Conservation (phyloP, 73 alveolate species). For the Paramecium primaurelia region DNA sequence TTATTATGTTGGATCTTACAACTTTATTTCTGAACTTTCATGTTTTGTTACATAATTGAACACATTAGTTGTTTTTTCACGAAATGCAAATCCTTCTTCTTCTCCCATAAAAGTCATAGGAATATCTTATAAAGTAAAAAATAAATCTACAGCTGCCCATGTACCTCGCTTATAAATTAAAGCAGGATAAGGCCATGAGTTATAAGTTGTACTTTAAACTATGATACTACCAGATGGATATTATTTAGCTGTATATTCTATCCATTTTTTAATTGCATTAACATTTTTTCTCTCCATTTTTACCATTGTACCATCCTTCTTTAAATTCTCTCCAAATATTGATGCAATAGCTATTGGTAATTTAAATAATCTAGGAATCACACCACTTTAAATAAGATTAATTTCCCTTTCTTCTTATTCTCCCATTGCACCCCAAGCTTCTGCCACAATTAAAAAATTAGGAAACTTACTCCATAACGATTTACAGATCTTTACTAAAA, state of each 20-base stretch:
- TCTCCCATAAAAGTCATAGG: conserved; percentile 98
- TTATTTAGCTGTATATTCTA: conserved; percentile 67
- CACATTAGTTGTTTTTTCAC: conserved; percentile 60
- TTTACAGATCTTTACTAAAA: conserved; percentile 89
- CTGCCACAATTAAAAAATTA: conserved; percentile 93
- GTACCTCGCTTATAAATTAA: conserved; percentile 89
- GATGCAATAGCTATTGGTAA: conserved; percentile 86
- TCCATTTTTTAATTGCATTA: conserved; percentile 72
- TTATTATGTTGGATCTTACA: conserved; percentile 39
- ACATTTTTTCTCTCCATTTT: conserved; percentile 61
- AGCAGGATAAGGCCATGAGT: conserved; percentile 95
- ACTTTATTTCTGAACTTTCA: conserved; percentile 20
- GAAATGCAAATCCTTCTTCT: conserved; percentile 76
- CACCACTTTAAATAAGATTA: conserved; percentile 88
- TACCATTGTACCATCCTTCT: conserved; percentile 79
- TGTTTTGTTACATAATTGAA: conserved; percentile 38
- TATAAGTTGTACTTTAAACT: conserved; percentile 89
- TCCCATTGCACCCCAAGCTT: conserved; percentile 94
- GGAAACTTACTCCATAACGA: conserved; percentile 90
- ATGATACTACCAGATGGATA: conserved; percentile 91
- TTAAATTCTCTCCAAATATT: conserved; percentile 91
- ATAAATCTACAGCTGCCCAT: conserved; percentile 96
- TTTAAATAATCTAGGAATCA: conserved; percentile 92
- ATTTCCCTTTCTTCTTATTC: conserved; percentile 86
- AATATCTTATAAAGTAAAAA: conserved; percentile 91